Percentiles rank a stretch among this genome's conserved stretches.
These are phyloP conservation scores for Aphanomyces stellatus DNA, from an alignment of 352 stramenopile genomes.

Conservation along the genomic window DNA sequence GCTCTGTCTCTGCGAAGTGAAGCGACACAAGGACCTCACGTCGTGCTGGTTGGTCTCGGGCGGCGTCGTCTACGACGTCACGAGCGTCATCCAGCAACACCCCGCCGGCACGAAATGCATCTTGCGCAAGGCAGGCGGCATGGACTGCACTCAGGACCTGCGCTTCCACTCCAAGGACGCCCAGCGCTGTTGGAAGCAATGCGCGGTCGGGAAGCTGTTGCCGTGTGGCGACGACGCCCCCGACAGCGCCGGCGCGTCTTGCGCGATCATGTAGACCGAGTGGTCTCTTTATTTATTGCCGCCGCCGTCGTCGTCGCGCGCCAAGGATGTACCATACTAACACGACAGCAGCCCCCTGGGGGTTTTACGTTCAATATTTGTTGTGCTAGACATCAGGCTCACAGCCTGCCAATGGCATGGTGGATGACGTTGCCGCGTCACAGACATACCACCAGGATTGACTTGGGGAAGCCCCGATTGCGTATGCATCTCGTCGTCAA, in stretches of 20 bases:
- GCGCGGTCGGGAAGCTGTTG: conserved; percentile 66
- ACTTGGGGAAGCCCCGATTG: too few relatives aligned
- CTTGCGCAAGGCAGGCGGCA: conserved; percentile 64
- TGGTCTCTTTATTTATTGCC: conserved; percentile 10
- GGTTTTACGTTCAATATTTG: too few relatives aligned
- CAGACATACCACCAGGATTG: too few relatives aligned
- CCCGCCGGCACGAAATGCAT: conserved; percentile 71
- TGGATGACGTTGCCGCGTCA: too few relatives aligned
- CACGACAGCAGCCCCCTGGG: too few relatives aligned
- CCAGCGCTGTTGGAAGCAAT: conserved; percentile 70
- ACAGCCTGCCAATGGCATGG: too few relatives aligned
- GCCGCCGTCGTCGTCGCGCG: neutral
- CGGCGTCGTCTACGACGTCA: conserved; percentile 80
- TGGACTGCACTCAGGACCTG: conserved; percentile 70
- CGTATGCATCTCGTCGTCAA: too few relatives aligned
- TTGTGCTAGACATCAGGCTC: too few relatives aligned
- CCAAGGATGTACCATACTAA: too few relatives aligned
- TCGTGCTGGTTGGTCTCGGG: conserved; percentile 95
- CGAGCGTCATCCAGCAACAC: conserved; percentile 57
- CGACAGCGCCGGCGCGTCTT: conserved; percentile 31
- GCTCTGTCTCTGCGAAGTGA: conserved; percentile 69
- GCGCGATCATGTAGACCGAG: conserved; percentile 55
- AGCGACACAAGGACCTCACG: conserved; percentile 80
- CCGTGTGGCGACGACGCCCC: conserved; percentile 40
- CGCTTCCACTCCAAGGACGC: conserved; percentile 73